Percentiles rank a stretch among this genome's conserved stretches.
Conservation (phyloP, 2,329 filamentous ascomycete genomes). For the Sclerotinia trifoliorum region DNA sequence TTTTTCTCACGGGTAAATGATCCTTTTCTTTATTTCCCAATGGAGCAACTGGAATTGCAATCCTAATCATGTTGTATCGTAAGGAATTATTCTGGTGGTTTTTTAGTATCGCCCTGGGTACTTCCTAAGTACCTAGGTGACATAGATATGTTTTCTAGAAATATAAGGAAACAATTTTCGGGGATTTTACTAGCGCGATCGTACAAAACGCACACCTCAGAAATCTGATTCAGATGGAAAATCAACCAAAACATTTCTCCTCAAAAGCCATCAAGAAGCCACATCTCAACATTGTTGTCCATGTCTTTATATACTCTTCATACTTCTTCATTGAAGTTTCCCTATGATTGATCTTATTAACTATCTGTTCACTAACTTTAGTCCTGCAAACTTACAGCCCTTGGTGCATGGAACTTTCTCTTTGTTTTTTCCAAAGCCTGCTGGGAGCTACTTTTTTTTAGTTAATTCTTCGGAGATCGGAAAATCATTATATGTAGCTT, state of each 20-base stretch:
- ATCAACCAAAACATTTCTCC: not conserved
- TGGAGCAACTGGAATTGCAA: accelerated
- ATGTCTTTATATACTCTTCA: constrained; percentile 30
- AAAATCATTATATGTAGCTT: not conserved
- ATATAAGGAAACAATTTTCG: not conserved
- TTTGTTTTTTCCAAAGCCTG: not conserved
- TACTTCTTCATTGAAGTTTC: constrained; percentile 25
- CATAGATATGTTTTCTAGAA: not conserved
- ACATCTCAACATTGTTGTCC: constrained; percentile 23
- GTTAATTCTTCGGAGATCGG: not conserved
- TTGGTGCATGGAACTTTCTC: not conserved
- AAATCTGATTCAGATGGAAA: not conserved
- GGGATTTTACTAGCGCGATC: constrained; percentile 8
- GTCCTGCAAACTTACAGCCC: not conserved
- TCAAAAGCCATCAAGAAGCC: constrained; percentile 16
- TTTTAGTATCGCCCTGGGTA: not conserved
- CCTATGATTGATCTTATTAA: constrained; percentile 20
- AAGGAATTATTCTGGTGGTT: not conserved
- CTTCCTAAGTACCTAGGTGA: not conserved
- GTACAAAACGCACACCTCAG: constrained; percentile 4
- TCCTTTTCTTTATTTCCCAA: not conserved
- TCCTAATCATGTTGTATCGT: not conserved
- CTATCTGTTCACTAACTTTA: constrained; percentile 2
- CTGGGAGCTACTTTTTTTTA: not conserved
- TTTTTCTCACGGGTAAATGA: too few species aligned